Base-by-base conservation (phyloP, 2,329 filamentous ascomycete genomes). In the Emergomyces africanus region DNA sequence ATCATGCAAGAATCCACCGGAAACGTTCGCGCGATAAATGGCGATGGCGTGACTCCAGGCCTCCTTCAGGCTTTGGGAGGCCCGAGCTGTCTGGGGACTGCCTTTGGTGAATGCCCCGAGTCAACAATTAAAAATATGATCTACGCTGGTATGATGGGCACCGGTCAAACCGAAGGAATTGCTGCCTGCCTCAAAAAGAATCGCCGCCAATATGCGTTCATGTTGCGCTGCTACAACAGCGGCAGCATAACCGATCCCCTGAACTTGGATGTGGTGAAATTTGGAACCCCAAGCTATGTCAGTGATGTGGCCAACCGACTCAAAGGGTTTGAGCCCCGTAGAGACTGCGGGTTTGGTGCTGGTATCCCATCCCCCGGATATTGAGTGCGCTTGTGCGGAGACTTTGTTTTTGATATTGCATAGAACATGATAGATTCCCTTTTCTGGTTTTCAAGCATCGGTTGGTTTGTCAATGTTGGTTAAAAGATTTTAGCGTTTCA, bases 1-100 rank as follows among this genome's bases (percentile, higher is more conserved):
- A 59, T 59, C 25, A 54, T 59, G 37, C 50, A 59, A 41, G 57
- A 59, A 48, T 59, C 57, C 25, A 39, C 2, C 0, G 57, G 57
- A 18, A 41, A 59, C 18, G 25, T 48, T 5, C 49, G 53, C 49
- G 41, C 50, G 12, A 4, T 4, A 5, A 5, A 37, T 1, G 55
- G 55, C 23, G 55, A 57, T 9, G 55, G 46, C 3, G 55, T 48
- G 5, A 57, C 42, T 18, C 46, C 55, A n/a, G 57, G 57, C 25
- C 23, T 59, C 41, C 35, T 59, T 39, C 57, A 59, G 14, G 50
- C 50, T 25, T 37, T 55, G 20, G 23, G 37, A 20, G 35, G 57
- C 28, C 37, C 57, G 6, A n/a, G 23, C 25, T 59, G 57, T 42
- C 9, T 46, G 5, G 25, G 39, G 25, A 37, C 9, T 12, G 2